A percentile compares a stretch with the other conserved stretches of the same genome.
phyloP scores from a whole-genome alignment of 140 eudicot genomes.

The Oenanthe javanica region DNA sequence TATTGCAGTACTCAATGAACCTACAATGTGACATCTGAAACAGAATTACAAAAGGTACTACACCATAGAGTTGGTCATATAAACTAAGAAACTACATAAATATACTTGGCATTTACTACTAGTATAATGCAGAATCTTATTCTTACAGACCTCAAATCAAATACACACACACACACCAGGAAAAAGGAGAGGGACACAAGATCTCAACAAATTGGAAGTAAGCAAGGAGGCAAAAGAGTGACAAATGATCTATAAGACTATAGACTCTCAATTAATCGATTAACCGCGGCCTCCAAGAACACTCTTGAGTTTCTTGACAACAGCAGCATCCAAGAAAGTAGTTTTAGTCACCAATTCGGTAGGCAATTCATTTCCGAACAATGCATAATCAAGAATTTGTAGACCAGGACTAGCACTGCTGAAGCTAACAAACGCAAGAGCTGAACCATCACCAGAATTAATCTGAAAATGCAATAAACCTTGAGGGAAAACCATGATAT shows the following conservation, averaged over 20 bases:
- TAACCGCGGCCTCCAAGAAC: slow-evolving; percentile 76
- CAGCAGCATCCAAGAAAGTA: slow-evolving; percentile 60
- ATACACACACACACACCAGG: neutral
- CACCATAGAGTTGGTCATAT: neutral
- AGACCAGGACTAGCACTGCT: slow-evolving; percentile 75
- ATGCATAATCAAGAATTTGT: slow-evolving; percentile 69
- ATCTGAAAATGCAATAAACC: slow-evolving; percentile 88
- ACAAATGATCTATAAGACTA: neutral
- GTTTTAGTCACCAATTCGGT: slow-evolving; percentile 55
- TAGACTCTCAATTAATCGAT: neutral
- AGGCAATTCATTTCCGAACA: slow-evolving; percentile 71
- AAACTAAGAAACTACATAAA: neutral
- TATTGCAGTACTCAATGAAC: neutral
- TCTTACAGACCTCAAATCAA: neutral
- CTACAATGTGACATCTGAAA: neutral
- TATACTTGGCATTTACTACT: neutral
- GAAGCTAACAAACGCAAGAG: slow-evolving; percentile 60
- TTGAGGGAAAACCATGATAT: slow-evolving; percentile 84
- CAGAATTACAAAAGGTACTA: neutral
- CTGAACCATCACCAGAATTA: slow-evolving; percentile 44
- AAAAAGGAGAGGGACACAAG: neutral
- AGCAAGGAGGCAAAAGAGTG: neutral
- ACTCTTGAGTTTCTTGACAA: slow-evolving; percentile 76
- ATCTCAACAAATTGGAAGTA: neutral
- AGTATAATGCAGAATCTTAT: slow-evolving; percentile 1